phyloP scores from a whole-genome alignment of 2,329 filamentous ascomycete genomes.

The Ceratocystis alfenasii region DNA sequence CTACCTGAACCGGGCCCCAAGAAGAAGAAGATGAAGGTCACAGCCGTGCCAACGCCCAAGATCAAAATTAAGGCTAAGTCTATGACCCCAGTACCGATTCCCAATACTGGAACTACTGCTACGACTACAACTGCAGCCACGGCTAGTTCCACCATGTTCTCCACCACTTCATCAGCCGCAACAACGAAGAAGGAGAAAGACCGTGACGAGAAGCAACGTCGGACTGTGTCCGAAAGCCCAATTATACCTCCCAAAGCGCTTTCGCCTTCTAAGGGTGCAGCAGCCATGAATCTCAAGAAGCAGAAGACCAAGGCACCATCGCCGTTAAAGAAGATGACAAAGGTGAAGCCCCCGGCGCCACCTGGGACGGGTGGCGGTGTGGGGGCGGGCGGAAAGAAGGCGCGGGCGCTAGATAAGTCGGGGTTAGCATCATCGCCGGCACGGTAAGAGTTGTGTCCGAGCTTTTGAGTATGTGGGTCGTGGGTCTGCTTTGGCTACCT shows the following conservation, averaged over 20 bases:
- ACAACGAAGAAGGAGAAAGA: constrained; percentile 37
- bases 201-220: constrained; percentile 27
- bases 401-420: constrained; percentile 42
- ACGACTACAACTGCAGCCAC: constrained; percentile 17
- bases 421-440: constrained; percentile 40
- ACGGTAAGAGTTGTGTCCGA: background rate
- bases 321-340: constrained; percentile 26
- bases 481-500: background rate
- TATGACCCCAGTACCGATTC: constrained; percentile 21
- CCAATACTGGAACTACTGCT: constrained; percentile 11
- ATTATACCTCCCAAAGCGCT: constrained; percentile 29
- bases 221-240: constrained; percentile 29
- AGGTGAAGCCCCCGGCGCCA: constrained; percentile 32
- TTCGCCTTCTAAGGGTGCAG: constrained; percentile 24
- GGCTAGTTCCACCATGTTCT: background rate
- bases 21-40: constrained; percentile 48
- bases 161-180: constrained; percentile 15
- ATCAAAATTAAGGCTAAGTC: constrained; percentile 47
- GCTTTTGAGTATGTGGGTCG: background rate
- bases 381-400: constrained; percentile 29
- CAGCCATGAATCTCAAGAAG: constrained; percentile 31
- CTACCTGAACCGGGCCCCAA: constrained; percentile 33
- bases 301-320: constrained; percentile 29
- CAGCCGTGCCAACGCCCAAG: constrained; percentile 24
- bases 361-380: constrained; percentile 22